Evolutionary conservation across 129 eudicot species (phyloP).

Genomic region (Flaveria bidentis): DNA sequence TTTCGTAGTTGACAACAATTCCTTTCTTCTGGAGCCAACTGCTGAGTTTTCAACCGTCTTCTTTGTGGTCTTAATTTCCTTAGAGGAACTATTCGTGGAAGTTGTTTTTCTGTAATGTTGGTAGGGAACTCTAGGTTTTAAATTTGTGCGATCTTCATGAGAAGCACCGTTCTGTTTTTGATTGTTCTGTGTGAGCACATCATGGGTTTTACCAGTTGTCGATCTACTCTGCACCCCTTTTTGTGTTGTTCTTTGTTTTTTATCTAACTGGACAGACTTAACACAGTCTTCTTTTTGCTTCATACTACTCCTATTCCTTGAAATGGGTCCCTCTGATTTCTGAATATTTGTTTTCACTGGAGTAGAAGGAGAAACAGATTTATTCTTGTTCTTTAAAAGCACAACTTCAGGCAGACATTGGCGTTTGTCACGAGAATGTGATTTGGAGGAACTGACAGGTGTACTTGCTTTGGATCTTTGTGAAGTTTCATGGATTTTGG

Average conservation of each 20-base stretch:
- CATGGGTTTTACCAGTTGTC: conserved; percentile 43
- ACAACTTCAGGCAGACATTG: conserved; percentile 45
- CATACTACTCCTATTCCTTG: conserved; percentile 43
- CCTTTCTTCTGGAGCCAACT: conserved; percentile 50
- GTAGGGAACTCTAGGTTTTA: conserved; percentile 48
- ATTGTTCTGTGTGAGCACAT: conserved; percentile 75
- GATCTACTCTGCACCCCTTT: conserved; percentile 55
- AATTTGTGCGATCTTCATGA: conserved; percentile 36
- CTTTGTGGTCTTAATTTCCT: conserved; percentile 50
- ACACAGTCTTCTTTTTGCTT: conserved; percentile 53
- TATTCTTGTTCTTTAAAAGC: conserved; percentile 53
- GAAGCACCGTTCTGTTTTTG: conserved; percentile 76
- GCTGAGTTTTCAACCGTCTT: conserved; percentile 51
- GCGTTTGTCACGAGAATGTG: conserved; percentile 48
- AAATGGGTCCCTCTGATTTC: conserved; percentile 50
- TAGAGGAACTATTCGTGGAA: conserved; percentile 32
- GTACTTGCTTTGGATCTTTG: conserved; percentile 42
- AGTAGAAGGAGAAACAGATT: conserved; percentile 48
- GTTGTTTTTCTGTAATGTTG: conserved; percentile 47
- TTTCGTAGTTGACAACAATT: conserved; percentile 42
- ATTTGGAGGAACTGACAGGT: conserved; percentile 41
- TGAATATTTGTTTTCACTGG: conserved; percentile 51
- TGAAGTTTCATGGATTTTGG: conserved; percentile 42
- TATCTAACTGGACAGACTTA: conserved; percentile 35
- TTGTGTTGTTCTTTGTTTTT: conserved; percentile 39